Evolutionary conservation across 495 filamentous ascomycete species (phyloP).

Genomic region (Cladorrhinum samala): DNA sequence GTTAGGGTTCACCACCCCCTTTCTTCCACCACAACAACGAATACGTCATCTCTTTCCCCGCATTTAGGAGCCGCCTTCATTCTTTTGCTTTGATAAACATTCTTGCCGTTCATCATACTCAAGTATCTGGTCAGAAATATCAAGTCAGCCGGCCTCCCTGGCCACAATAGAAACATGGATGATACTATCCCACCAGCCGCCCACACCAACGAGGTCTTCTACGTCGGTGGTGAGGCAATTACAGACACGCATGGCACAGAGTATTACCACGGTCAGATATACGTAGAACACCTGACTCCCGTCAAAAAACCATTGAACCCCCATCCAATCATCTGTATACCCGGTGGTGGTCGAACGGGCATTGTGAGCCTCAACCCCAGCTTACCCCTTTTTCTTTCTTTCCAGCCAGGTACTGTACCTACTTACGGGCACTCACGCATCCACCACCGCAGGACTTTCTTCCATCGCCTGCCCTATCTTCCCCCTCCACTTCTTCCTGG

Average conservation of each 20-base stretch:
- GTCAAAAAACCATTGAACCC: conserved; percentile 14
- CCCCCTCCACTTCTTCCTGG: conserved; percentile 32
- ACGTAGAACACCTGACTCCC: conserved; percentile 50
- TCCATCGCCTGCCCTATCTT: conserved; percentile 14
- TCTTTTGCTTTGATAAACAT: neutral
- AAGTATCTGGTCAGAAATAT: neutral
- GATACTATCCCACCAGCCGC: conserved; percentile 8
- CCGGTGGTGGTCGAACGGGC: conserved; percentile 44
- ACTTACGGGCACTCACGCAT: no score
- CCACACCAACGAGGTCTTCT: conserved; percentile 37
- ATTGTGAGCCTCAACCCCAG: conserved; percentile 26
- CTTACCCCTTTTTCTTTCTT: conserved; percentile 10
- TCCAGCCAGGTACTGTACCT: neutral
- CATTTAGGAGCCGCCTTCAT: no score
- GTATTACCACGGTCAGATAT: conserved; percentile 46
- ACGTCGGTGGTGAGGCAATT: conserved; percentile 44
- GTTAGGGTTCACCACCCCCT: neutral
- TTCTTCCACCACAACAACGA: neutral
- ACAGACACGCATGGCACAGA: conserved; percentile 28
- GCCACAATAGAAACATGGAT: neutral
- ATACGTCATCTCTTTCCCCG: neutral
- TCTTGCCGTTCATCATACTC: neutral
- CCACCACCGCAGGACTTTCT: conserved; percentile 36
- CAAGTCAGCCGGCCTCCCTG: neutral
- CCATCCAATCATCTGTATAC: conserved; percentile 47